phyloP scores from a whole-genome alignment of 2,329 filamentous ascomycete genomes.

The Aureobasidium mangrovei region DNA sequence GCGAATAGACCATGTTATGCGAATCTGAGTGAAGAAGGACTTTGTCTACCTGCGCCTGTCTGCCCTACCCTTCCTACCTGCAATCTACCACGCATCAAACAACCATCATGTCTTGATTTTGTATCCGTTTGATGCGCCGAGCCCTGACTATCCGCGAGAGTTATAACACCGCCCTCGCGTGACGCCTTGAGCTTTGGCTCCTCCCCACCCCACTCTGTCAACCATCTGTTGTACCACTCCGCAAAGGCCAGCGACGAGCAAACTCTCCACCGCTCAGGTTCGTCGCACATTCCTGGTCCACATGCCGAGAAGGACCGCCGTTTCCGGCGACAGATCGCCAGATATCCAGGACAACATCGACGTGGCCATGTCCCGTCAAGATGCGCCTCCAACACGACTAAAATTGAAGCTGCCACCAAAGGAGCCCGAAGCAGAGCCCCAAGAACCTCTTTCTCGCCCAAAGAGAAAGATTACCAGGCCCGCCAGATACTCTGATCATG shows the following conservation, averaged over 20 bases:
- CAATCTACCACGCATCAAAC: background rate
- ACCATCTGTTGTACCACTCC: background rate
- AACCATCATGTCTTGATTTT: background rate
- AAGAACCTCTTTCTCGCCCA: background rate
- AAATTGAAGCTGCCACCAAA: constrained; percentile 21
- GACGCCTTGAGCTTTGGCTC: background rate
- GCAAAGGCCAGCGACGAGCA: background rate
- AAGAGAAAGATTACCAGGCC: constrained; percentile 9
- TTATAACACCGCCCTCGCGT: background rate
- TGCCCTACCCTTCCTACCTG: background rate
- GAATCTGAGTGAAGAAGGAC: too few species aligned
- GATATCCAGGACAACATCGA: constrained; percentile 10
- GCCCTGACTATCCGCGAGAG: constrained; percentile 4
- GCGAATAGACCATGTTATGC: too few species aligned
- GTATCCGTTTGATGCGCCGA: background rate
- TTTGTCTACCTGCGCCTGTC: background rate
- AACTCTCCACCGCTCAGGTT: background rate
- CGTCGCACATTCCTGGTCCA: constrained; percentile 2
- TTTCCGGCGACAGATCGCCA: constrained; percentile 5
- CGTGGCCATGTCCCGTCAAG: constrained; percentile 4
- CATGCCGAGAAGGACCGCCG: constrained; percentile 12
- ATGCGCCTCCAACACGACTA: constrained; percentile 14
- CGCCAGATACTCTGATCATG: constrained; percentile 10
- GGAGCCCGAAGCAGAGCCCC: background rate
- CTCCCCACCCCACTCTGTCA: background rate